A percentile compares a stretch with the other conserved stretches of the same genome.
Evolutionary conservation across 2,329 filamentous ascomycete species (phyloP).

Genomic region (Drechmeria coniospora): DNA sequence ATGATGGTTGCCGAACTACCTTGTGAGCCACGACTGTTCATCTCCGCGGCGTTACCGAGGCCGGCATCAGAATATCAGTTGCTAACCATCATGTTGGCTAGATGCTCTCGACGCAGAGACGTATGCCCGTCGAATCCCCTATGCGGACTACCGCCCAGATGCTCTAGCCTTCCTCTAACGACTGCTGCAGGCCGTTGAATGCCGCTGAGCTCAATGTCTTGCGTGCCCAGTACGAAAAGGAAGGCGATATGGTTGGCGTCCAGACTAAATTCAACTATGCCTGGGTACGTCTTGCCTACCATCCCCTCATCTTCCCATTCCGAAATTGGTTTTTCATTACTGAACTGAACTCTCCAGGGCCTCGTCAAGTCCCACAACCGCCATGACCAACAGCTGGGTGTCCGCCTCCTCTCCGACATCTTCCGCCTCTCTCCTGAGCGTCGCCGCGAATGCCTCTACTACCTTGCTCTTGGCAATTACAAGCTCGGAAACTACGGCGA

Average conservation of each 20-base stretch:
- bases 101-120: constrained; percentile 97
- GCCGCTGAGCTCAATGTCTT: constrained; percentile 85
- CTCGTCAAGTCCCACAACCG: constrained; percentile 84
- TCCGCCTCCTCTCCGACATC: constrained; percentile 87
- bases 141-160: constrained; percentile 2
- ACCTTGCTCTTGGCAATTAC: constrained; percentile 92
- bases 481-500: constrained; percentile 97
- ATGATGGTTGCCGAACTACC: constrained; percentile 33
- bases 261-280: constrained; percentile 99
- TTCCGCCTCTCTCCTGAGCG: constrained; percentile 88
- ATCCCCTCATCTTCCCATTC: constrained; percentile 2
- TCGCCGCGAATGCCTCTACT: constrained; percentile 94
- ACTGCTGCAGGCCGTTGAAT: constrained; percentile 56
- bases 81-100: constrained; percentile 20
- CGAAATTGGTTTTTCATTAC: too few relatives aligned
- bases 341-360: constrained; percentile 38
- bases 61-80: constrained; percentile 1
- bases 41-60: constrained; percentile 5
- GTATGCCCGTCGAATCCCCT: constrained; percentile 29
- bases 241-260: constrained; percentile 89
- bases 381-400: constrained; percentile 81
- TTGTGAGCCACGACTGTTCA: constrained; percentile 19
- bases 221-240: constrained; percentile 88
- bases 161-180: constrained; percentile 3
- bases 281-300: constrained; percentile 49